A percentile compares a stretch with the other conserved stretches of the same genome.
Conservation (phyloP, 2,329 filamentous ascomycete genomes). For the Trichoderma koningii region DNA sequence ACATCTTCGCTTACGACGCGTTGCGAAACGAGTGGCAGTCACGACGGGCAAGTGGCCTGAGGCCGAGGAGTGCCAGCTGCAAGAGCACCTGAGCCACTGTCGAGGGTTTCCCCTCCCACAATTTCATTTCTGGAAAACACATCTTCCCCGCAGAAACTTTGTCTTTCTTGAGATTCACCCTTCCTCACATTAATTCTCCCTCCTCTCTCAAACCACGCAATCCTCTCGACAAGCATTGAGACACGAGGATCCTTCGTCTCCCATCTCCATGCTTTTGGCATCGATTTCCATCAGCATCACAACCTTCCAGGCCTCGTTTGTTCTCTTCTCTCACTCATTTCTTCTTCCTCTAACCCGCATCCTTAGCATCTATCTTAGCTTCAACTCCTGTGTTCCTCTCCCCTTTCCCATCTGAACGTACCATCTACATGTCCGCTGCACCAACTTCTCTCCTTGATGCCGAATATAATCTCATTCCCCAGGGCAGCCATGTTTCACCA, state of each 20-base stretch:
- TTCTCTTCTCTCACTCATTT: too few relatives aligned
- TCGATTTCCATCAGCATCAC: background rate
- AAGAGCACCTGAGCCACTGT: background rate
- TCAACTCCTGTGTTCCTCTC: background rate
- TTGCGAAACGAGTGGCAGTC: background rate
- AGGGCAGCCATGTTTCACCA: too few relatives aligned
- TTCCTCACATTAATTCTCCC: background rate
- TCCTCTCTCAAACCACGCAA: background rate
- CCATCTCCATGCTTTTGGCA: too few relatives aligned
- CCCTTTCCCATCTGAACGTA: background rate
- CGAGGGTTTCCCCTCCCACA: background rate
- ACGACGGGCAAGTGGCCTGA: background rate
- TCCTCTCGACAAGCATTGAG: background rate
- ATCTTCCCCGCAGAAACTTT: background rate
- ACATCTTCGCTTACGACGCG: background rate
- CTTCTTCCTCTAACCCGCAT: too few relatives aligned
- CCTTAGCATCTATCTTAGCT: too few relatives aligned
- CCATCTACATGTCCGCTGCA: too few relatives aligned
- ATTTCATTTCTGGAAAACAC: background rate
- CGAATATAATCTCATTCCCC: too few relatives aligned
- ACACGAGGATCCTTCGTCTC: background rate
- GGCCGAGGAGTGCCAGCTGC: background rate
- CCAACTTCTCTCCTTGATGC: too few relatives aligned
- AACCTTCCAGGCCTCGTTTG: too few relatives aligned
- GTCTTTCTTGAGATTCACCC: too few relatives aligned